phyloP scores from a whole-genome alignment of 73 alveolate species.

The Tetrahymena malaccensis region DNA sequence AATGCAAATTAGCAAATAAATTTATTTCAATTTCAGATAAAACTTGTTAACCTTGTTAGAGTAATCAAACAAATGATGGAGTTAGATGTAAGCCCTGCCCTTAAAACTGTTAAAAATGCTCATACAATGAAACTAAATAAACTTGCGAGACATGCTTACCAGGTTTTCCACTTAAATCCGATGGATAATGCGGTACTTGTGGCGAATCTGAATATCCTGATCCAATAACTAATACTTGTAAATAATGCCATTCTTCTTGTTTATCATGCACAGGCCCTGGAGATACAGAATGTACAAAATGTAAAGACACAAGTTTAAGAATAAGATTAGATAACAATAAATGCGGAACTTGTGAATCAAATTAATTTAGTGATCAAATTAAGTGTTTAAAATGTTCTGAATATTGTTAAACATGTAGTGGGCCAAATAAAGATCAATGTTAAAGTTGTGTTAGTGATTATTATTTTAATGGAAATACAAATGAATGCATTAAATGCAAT shows the following conservation, averaged over 20 bases:
- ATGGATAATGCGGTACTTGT: neutral
- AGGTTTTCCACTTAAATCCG: neutral
- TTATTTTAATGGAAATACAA: neutral
- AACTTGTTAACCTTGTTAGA: neutral
- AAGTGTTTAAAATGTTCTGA: neutral
- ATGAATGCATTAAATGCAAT: neutral
- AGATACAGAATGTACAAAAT: neutral
- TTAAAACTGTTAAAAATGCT: neutral
- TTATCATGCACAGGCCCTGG: neutral
- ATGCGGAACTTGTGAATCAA: neutral
- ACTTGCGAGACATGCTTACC: neutral
- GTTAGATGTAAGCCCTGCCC: neutral
- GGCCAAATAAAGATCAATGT: neutral
- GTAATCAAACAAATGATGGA: neutral
- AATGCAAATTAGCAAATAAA: neutral
- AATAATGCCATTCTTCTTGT: neutral
- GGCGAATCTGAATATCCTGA: neutral
- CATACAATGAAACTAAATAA: neutral
- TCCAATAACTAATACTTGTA: neutral
- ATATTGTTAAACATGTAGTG: neutral
- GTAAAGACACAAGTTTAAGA: neutral
- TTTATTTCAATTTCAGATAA: neutral
- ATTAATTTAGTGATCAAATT: neutral
- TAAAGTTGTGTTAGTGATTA: neutral
- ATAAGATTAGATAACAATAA: neutral